A percentile compares a stretch with the other conserved stretches of the same genome.
These are phyloP conservation scores for Sporisorium exsertum DNA, from an alignment of 1,284 basidiomycete genomes.

Conservation along the genomic window DNA sequence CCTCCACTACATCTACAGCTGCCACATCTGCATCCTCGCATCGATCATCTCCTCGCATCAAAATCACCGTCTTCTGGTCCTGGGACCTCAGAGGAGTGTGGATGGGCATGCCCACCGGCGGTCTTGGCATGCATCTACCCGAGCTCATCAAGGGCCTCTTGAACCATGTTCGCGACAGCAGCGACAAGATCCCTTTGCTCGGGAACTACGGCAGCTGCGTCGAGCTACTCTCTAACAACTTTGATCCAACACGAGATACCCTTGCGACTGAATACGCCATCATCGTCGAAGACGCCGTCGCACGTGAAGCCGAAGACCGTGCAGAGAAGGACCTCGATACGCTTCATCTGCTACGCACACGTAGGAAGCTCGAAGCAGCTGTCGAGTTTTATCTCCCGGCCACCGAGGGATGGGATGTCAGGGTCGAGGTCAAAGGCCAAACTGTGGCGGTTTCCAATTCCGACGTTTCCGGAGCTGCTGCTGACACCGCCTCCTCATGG, in stretches of 20 bases:
- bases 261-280: constrained; percentile 87
- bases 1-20: constrained; percentile 33
- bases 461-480: constrained; percentile 21
- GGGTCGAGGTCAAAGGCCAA: constrained; percentile 70
- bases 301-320: constrained; percentile 42
- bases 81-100: constrained; percentile 92
- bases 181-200: constrained; percentile 80
- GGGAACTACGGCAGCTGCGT: constrained; percentile 84
- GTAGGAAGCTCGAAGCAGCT: constrained; percentile 77
- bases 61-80: constrained; percentile 91
- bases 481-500: constrained; percentile 80
- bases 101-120: constrained; percentile 70
- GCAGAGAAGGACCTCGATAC: constrained; percentile 48
- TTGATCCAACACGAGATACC: constrained; percentile 83
- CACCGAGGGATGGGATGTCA: constrained; percentile 89
- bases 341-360: constrained; percentile 70
- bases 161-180: constrained; percentile 80
- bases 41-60: constrained; percentile 36
- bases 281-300: constrained; percentile 77
- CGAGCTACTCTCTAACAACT: constrained; percentile 80
- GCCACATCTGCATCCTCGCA: constrained; percentile 11
- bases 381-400: constrained; percentile 84
- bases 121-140: constrained; percentile 75
- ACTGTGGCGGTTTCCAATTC: constrained; percentile 1
- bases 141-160: constrained; percentile 83